phyloP scores from a whole-genome alignment of 2,329 filamentous ascomycete species.

The Teratosphaeria nubilosa region DNA sequence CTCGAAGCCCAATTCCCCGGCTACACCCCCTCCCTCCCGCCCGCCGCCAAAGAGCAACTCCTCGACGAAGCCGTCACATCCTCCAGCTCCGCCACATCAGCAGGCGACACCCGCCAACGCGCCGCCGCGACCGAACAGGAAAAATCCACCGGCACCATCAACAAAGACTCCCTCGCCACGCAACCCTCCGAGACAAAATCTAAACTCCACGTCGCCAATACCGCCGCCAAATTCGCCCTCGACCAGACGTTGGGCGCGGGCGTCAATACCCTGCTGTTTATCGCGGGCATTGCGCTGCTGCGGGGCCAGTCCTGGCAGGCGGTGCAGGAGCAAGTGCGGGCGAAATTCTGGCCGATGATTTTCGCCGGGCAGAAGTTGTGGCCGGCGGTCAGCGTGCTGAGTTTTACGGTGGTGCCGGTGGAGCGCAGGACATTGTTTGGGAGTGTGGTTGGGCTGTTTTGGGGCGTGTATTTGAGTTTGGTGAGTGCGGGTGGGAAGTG shows the following conservation, averaged over 20 bases:
- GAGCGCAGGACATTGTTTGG: constrained; percentile 60
- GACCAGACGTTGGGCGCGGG: constrained; percentile 59
- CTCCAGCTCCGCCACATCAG: constrained; percentile 7
- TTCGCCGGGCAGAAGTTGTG: constrained; percentile 63
- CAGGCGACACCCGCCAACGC: background rate
- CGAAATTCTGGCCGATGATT: constrained; percentile 42
- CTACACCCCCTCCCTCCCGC: constrained; percentile 32
- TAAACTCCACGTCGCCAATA: constrained; percentile 50
- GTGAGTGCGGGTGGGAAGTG: constrained; percentile 1
- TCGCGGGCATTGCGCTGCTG: constrained; percentile 49
- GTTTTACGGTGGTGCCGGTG: constrained; percentile 63
- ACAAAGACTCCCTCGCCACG: background rate
- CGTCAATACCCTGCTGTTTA: constrained; percentile 56
- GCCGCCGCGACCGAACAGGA: constrained; percentile 15
- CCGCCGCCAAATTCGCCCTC: constrained; percentile 54
- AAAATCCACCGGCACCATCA: background rate
- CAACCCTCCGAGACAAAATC: background rate
- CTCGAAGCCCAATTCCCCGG: constrained; percentile 68
- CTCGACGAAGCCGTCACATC: constrained; percentile 15
- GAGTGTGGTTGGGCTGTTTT: constrained; percentile 60
- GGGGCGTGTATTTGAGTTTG: constrained; percentile 67
- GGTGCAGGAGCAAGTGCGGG: constrained; percentile 11
- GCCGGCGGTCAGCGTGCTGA: constrained; percentile 58
- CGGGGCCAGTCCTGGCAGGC: constrained; percentile 23
- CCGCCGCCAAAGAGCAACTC: constrained; percentile 23